Evolutionary conservation across 805 yeast genomes (phyloP), one percentile per base, ranked within the genome.

Genomic region (Saccharomycopsis olivae): DNA sequence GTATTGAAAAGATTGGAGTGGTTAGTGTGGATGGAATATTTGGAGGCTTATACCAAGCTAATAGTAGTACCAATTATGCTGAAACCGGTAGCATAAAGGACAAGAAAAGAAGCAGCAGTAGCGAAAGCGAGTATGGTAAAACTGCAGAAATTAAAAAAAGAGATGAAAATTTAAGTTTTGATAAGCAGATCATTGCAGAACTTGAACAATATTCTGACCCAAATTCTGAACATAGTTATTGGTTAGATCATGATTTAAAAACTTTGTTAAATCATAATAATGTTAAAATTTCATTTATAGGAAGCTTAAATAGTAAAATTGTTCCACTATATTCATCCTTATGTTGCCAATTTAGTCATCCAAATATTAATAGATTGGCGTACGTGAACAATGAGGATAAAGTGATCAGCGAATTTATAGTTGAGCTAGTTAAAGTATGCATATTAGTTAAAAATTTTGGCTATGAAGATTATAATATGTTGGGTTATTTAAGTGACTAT

Each of bases 11-110:
- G 19, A 68, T 88, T 13, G 85, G 92, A 0, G 62, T 89, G 15
- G 60, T 89, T 38, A 88, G 89, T 3, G 89, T 92, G 96, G 96
- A 97, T 1, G 97, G 97, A 1, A 73, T 87, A 15, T 85, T 86
- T 52, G 75, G 84, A 54, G 98, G 98, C 0, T 97, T 97, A 2
- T 80, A 83, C 53, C 83, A 75, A 49, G 96, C 96, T 9, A 28
- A 28, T 28, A n/a, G n/a, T 28, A 23, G 6, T 23, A 23, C 6
- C 10, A 23, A 23, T 28, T 11, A 6, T 3, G 23, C 16, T 15
- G 36, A 32, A 3, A 6, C 18, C 18, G 24, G 30, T 4, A 17
- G 17, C 8, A 14, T 17, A n/a, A 20, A 20, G 28, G n/a, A 9
- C 10, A 10, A 18, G 35, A 14, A 11, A 30, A 25, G 5, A 20